Evolutionary conservation across 169 alveolate species (phyloP), one percentile per base, ranked within the genome.

Genomic region (Condylostoma magnum): DNA sequence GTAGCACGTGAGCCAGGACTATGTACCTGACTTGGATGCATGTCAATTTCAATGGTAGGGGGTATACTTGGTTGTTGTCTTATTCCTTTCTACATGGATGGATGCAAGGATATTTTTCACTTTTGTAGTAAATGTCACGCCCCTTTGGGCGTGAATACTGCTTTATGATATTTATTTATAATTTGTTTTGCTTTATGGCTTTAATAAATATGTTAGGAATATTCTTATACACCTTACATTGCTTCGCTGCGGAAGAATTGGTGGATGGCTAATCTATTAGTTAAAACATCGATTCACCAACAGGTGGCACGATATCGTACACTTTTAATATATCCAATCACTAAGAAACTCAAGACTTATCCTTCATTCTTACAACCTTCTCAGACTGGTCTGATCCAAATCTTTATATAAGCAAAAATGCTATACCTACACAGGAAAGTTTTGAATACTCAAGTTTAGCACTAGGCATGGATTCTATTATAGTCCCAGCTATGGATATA

Each of bases 31-130:
- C 27, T 31, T 5, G 20, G 69, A 47, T 56, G 67, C 36, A 38
- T 15, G 1, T 72, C 75, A 10, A 38, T 58, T 10, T 57, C 68
- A 10, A 6, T 57, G 5, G 65, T 73, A 3, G 80, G 80, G 38
- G 52, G 80, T 27, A 2, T 33, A n/a, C 33, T 73, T 6, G 80
- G 80, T n/a, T 73, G 80, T 34, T 73, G 80, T 50, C 46, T 73
- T 31, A 73, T 73, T 15, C 80, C 80, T 3, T 73, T 73, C 34
- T 73, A 57, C 68, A 3, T 73, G 27, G 75, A 73, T 22, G 6
- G n/a, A 8, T 43, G 56, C 36, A 58, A 73, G 18, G 56, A 73
- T 38, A 47, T 51, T 27, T 33, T 37, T 15, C 80, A 73, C 36
- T 10, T 53, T 28, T 73, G 80, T 33, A 18, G 68, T 8, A 41